phyloP scores from a whole-genome alignment of 306 rosid genomes.

The Castanea mollissima region DNA sequence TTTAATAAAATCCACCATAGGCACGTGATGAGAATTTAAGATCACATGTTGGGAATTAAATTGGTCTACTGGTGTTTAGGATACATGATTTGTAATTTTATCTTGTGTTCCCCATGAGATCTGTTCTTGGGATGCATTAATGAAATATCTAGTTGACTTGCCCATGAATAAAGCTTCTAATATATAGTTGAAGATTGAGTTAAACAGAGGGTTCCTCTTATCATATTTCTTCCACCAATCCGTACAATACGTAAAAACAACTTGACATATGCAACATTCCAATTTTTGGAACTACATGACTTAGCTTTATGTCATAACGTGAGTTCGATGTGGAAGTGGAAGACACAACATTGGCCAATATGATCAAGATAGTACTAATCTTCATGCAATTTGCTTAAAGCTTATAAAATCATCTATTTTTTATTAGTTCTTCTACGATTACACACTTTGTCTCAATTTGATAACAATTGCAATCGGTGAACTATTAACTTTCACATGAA shows the following conservation, averaged over 20 bases:
- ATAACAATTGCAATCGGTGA: too few species aligned
- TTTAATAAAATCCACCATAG: background rate
- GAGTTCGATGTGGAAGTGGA: too few species aligned
- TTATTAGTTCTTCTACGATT: too few species aligned
- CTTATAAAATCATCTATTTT: background rate
- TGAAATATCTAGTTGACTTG: slow-evolving; percentile 20
- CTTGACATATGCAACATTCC: too few species aligned
- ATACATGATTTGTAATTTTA: background rate
- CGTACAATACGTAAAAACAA: background rate
- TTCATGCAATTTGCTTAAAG: background rate
- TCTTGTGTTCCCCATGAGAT: slow-evolving; percentile 24
- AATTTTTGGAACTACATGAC: too few species aligned
- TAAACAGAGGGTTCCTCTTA: too few species aligned
- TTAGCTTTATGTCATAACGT: too few species aligned
- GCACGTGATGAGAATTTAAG: slow-evolving; percentile 24
- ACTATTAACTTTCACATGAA: too few species aligned
- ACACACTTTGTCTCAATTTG: too few species aligned
- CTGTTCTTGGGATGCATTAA: slow-evolving; percentile 33
- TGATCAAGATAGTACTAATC: background rate
- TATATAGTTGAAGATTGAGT: background rate
- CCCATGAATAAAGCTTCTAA: slow-evolving; percentile 25
- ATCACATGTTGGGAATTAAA: slow-evolving; percentile 18
- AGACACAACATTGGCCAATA: too few species aligned
- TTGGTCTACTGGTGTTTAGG: background rate
- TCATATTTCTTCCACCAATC: background rate